These are phyloP conservation scores for Areca catechu DNA, from an alignment of 176 grass and related monocot genomes.

Conservation along the genomic window DNA sequence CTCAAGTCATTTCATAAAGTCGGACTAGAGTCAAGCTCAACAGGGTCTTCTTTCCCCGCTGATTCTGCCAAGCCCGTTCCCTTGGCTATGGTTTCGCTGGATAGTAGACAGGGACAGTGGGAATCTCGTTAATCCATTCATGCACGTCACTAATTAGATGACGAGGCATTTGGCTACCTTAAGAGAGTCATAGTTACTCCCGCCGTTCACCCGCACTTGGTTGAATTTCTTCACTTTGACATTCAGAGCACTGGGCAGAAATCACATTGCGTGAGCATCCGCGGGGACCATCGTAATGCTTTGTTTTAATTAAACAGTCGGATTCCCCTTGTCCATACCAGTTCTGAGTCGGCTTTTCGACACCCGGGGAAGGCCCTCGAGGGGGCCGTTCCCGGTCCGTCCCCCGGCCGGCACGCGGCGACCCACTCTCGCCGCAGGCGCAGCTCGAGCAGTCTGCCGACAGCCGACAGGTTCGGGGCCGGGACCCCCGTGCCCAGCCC, in stretches of 20 bases:
- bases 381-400: not conserved
- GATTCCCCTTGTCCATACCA: slow-evolving; percentile 43
- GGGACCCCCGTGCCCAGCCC: slow-evolving; percentile 16
- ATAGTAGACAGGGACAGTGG: slow-evolving; percentile 3
- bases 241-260: slow-evolving; percentile 47
- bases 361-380: slow-evolving; percentile 31
- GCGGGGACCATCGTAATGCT: slow-evolving; percentile 37
- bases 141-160: not conserved
- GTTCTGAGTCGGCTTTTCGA: slow-evolving; percentile 31
- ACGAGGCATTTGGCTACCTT: slow-evolving; percentile 44
- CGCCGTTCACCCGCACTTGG: slow-evolving; percentile 36
- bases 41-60: too few species aligned
- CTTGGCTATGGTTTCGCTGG: slow-evolving; percentile 1
- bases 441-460: slow-evolving; percentile 25
- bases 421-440: slow-evolving; percentile 19
- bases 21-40: too few species aligned
- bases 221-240: slow-evolving; percentile 56
- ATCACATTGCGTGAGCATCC: slow-evolving; percentile 46
- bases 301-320: slow-evolving; percentile 50
- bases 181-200: slow-evolving; percentile 49
- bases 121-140: slow-evolving; percentile 13
- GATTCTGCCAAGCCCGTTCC: too few species aligned
- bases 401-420: slow-evolving; percentile 19
- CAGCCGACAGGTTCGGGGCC: slow-evolving; percentile 9
- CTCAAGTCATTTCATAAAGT: too few species aligned